These are phyloP conservation scores for Chalciporus pseudorubinellus DNA, from an alignment of 768 basidiomycete genomes.

Conservation along the genomic window DNA sequence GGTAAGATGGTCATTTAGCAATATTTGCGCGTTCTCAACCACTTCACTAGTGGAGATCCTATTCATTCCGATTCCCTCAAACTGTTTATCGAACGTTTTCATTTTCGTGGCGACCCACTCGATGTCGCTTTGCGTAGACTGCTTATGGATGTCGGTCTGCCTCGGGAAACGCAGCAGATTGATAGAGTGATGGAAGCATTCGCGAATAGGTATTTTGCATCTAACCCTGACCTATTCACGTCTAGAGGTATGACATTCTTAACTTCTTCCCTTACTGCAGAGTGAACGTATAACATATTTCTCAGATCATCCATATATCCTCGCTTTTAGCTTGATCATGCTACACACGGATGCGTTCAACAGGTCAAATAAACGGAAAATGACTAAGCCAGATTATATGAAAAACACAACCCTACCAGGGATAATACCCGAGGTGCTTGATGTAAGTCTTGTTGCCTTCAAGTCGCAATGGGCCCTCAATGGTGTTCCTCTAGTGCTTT, in stretches of 20 bases:
- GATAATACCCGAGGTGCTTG: slow-evolving; percentile 76
- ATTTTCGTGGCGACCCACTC: slow-evolving; percentile 76
- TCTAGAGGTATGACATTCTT: slow-evolving; percentile 57
- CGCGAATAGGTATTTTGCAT: slow-evolving; percentile 75
- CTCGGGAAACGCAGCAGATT: slow-evolving; percentile 97
- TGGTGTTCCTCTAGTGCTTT: slow-evolving; percentile 60
- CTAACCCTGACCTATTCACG: slow-evolving; percentile 78
- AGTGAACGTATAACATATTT: neutral
- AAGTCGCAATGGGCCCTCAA: slow-evolving; percentile 1
- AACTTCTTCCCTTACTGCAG: neutral
- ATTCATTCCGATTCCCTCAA: slow-evolving; percentile 70
- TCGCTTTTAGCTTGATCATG: slow-evolving; percentile 98
- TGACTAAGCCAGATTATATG: slow-evolving; percentile 93
- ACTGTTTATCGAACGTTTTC: slow-evolving; percentile 71
- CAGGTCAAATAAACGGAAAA: slow-evolving; percentile 95
- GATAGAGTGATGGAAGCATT: slow-evolving; percentile 97
- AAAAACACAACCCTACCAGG: slow-evolving; percentile 90
- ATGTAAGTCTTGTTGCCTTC: slow-evolving; percentile 49
- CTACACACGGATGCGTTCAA: slow-evolving; percentile 98
- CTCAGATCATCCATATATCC: slow-evolving; percentile 88
- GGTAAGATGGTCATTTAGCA: slow-evolving; percentile 42
- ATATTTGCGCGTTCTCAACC: slow-evolving; percentile 8
- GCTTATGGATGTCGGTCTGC: slow-evolving; percentile 88
- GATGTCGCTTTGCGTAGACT: slow-evolving; percentile 89
- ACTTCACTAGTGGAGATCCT: slow-evolving; percentile 54